Evolutionary conservation across 129 eudicot species (phyloP).

Genomic region (Rutidosis leptorrhynchoides): DNA sequence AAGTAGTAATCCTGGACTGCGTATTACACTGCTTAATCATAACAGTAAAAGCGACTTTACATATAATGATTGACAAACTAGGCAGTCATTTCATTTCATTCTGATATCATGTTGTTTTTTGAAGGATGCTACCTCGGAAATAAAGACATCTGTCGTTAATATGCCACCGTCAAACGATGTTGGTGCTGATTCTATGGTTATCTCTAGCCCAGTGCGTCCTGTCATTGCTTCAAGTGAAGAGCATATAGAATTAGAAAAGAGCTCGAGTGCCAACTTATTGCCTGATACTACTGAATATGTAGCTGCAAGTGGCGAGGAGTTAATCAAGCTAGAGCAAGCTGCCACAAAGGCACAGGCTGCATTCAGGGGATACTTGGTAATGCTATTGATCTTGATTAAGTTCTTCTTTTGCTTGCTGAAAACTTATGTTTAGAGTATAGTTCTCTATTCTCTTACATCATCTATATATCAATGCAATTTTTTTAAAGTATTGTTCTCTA

Average conservation of each 20-base stretch:
- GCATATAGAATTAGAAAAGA: constrained; percentile 43
- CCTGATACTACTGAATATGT: constrained; percentile 34
- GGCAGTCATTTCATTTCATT: constrained; percentile 16
- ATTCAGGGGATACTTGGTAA: constrained; percentile 98
- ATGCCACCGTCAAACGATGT: constrained; percentile 45
- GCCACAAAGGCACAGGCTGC: constrained; percentile 94
- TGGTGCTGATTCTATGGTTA: constrained; percentile 44
- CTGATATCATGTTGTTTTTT: constrained; percentile 26
- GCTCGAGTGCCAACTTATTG: constrained; percentile 37
- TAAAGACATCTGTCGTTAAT: constrained; percentile 38
- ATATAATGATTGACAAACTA: constrained; percentile 12
- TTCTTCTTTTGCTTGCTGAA: constrained; percentile 5
- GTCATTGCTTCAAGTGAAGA: constrained; percentile 44
- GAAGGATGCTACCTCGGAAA: constrained; percentile 61
- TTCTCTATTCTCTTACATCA: too few species aligned
- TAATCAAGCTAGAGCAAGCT: constrained; percentile 57
- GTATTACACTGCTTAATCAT: not conserved
- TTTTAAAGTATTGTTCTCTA: not conserved
- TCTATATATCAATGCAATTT: too few species aligned
- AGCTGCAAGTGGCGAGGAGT: constrained; percentile 50
- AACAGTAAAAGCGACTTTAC: not conserved
- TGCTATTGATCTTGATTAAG: constrained; percentile 14
- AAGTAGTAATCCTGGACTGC: not conserved
- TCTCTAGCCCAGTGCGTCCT: constrained; percentile 47
- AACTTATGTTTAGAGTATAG: constrained; percentile 12